Evolutionary conservation across 2,329 filamentous ascomycete species (phyloP), one percentile per base, ranked within the genome.

Genomic region (Emmonsia crescens): DNA sequence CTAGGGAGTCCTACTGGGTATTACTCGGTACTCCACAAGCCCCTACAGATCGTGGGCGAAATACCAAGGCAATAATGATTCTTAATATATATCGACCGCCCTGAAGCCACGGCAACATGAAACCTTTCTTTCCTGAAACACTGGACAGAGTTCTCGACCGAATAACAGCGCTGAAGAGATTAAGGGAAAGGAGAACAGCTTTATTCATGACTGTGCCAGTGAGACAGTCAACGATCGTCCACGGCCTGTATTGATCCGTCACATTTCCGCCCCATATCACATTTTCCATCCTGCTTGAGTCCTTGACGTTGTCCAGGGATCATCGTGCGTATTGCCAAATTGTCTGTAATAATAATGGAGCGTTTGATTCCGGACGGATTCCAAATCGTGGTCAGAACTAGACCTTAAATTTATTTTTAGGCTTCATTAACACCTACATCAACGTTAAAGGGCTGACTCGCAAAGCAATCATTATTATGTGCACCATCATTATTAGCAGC

Each of bases 381-480:
- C 46, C n/a, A 8, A 40, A 52, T 61, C 40, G 14, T 10, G 55
- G 46, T 52, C 60, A 66, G 24, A 61, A 52, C 61, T 66, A 60
- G 48, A 85, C 75, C 75, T 81, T 85, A 73, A 89, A 90, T 72
- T 85, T 80, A 74, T 86, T 83, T 65, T 84, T 79, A 59, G 80
- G 78, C 70, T 85, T 68, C 0, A 68, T 75, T 78, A 2, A 88
- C 83, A 2, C 89, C 89, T 64, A 96, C 89, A 71, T 94, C 83
- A 57, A 93, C 82, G 72, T 81, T 84, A 75, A 91, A 96, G 64
- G 94, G 70, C 31, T 82, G 86, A 2, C 92, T 91, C 40, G 86
- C 84, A 63, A 84, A 82, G 5, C 83, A 82, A 66, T 84, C 81
- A 16, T 33, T 16, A 57, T 40, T 27, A 63, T 83, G 79, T 54